Evolutionary conservation across 23 red algal genomes (phyloP).

Genomic region (Gracilaria gracilis): DNA sequence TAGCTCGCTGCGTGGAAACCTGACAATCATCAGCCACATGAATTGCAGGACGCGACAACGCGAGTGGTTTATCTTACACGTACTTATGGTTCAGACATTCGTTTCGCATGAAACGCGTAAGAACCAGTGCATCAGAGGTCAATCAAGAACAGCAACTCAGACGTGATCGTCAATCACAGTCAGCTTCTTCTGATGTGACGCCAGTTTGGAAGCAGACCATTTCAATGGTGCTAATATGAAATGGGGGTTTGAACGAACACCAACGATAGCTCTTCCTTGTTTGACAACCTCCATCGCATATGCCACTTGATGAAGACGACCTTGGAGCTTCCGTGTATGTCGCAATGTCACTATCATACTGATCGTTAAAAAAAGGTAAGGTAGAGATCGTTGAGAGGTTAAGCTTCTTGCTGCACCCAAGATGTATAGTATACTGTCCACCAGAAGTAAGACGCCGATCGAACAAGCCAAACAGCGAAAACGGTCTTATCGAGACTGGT

Average conservation of each 20-base stretch:
- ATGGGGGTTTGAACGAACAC: constrained; percentile 87
- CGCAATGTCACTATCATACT: constrained; percentile 99
- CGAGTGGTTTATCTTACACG: constrained; percentile 88
- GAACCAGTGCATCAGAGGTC: constrained; percentile 92
- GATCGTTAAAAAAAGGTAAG: constrained; percentile 70
- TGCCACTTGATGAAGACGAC: constrained; percentile 95
- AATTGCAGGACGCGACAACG: constrained; percentile 82
- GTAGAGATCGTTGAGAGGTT: background rate
- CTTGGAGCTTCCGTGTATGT: constrained; percentile 97
- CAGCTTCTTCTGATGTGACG: constrained; percentile 95
- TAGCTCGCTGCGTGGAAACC: constrained; percentile 93
- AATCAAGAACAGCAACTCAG: constrained; percentile 93
- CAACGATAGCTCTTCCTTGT: constrained; percentile 98
- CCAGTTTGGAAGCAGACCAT: constrained; percentile 91
- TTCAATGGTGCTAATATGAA: constrained; percentile 95
- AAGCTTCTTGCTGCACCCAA: background rate
- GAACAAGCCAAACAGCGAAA: background rate
- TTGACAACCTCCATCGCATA: constrained; percentile 99
- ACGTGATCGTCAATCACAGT: constrained; percentile 93
- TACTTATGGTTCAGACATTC: constrained; percentile 96
- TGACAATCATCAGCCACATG: constrained; percentile 96
- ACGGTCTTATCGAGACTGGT: background rate
- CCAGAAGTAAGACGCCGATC: background rate
- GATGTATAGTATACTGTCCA: background rate
- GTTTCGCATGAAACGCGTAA: constrained; percentile 90